Conservation (phyloP, 2,329 filamentous ascomycete genomes). For the Aspergillus tubingensis region DNA sequence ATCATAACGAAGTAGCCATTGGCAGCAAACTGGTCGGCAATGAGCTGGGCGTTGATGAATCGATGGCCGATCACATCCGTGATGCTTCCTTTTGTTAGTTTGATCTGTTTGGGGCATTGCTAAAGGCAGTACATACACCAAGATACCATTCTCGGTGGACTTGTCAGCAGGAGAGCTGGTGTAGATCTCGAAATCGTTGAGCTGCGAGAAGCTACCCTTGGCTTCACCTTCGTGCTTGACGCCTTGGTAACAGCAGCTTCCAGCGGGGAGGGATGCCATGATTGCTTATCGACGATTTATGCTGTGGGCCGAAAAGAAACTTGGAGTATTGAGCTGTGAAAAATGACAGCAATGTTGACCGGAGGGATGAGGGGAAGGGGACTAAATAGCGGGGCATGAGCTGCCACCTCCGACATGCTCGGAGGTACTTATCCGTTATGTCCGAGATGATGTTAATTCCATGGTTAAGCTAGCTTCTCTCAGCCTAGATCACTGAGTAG, state of each 20-base stretch:
- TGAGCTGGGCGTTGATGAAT: slow-evolving; percentile 58
- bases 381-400: neutral
- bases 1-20: slow-evolving; percentile 68
- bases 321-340: neutral
- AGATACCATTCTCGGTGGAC: neutral
- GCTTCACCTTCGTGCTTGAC: slow-evolving; percentile 11
- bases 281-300: neutral
- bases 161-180: slow-evolving; percentile 4
- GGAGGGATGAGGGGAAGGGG: neutral
- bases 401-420: neutral
- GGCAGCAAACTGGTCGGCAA: slow-evolving; percentile 70
- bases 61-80: slow-evolving; percentile 9
- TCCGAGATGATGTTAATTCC: neutral
- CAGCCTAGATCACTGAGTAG: no score
- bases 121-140: neutral
- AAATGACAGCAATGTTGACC: neutral
- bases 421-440: neutral
- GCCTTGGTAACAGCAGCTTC: slow-evolving; percentile 10
- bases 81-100: neutral
- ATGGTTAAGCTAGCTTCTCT: neutral
- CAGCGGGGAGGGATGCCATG: slow-evolving; percentile 7
- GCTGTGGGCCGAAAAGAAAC: neutral
- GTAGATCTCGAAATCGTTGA: slow-evolving; percentile 8
- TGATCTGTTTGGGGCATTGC: no score
- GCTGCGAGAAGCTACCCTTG: neutral